phyloP scores from a whole-genome alignment of 139 green algal species.

The Picochlorum costavermella region DNA sequence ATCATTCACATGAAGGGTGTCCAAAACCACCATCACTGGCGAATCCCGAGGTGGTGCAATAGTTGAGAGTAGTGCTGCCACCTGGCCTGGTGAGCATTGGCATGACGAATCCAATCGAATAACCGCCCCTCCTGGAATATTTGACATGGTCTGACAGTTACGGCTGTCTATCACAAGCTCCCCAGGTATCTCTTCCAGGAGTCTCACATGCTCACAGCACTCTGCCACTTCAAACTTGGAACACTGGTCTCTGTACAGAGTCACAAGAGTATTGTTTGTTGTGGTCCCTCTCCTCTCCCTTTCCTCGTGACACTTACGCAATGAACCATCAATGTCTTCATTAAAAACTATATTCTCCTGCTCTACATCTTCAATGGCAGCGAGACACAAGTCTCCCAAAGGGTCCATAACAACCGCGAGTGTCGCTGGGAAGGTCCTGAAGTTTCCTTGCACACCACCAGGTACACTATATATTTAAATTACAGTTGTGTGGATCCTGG shows the following conservation, averaged over 20 bases:
- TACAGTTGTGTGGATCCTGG: no score
- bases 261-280: neutral
- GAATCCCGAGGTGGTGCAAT: neutral
- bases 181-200: neutral
- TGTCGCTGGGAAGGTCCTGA: no score
- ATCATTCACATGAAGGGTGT: neutral
- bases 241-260: neutral
- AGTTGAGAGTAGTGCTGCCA: neutral
- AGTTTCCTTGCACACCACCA: no score
- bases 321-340: no score
- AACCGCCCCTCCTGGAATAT: neutral
- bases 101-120: neutral
- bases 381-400: no score
- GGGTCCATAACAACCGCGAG: no score
- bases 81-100: neutral
- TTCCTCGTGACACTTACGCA: no score
- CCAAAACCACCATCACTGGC: neutral
- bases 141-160: neutral
- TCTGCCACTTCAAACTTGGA: neutral
- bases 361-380: no score
- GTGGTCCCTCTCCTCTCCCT: neutral
- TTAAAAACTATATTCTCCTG: no score
- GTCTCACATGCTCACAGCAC: neutral
- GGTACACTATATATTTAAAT: no score
- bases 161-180: neutral